Evolutionary conservation across 345 rosid genomes (phyloP), one percentile per base, ranked within the genome.

Genomic region (Ceriops zippeliana): DNA sequence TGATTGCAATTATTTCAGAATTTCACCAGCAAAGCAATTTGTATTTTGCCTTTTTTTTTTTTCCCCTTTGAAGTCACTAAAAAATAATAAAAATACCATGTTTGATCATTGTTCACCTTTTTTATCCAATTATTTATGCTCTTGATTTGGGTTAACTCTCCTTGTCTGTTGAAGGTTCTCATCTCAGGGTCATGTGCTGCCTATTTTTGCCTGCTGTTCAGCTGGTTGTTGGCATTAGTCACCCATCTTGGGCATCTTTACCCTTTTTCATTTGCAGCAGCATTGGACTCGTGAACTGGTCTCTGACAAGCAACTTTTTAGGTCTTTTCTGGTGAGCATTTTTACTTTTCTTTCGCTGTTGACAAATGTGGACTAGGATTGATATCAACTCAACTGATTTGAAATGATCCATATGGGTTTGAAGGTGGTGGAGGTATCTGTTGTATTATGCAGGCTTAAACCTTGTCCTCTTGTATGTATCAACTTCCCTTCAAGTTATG

Each of bases 381-480:
- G 68, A 60, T 61, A 42, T 31, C 15, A 56, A 20, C 26, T 67
- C 57, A 22, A 66, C 51, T 71, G 70, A 70, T 65, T 71, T 65
- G 37, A n/a, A 15, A 27, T 67, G 53, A 58, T n/a, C 13, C 51
- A 37, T 69, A 35, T 77, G 68, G 35, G 28, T 73, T 75, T 75
- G 76, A 76, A 85, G 89, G 82, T 81, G 83, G 79, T 81, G 86
- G 86, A 76, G 79, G 76, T 78, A 62, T 73, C 86, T 85, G 69
- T 59, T 81, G 51, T 51, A 65, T 37, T 85, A 83, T 69, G 76
- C 89, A 34, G 85, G 86, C 68, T 68, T 78, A 63, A 83, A 79
- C 75, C 75, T 85, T 46, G 20, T 79, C 76, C 78, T 85, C 52
- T 66, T 85, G 54, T 81, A 79, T 68, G 58, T 74, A 83, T 67